Evolutionary conservation across 768 basidiomycete species (phyloP).

Genomic region (Boletus eberwhitei): DNA sequence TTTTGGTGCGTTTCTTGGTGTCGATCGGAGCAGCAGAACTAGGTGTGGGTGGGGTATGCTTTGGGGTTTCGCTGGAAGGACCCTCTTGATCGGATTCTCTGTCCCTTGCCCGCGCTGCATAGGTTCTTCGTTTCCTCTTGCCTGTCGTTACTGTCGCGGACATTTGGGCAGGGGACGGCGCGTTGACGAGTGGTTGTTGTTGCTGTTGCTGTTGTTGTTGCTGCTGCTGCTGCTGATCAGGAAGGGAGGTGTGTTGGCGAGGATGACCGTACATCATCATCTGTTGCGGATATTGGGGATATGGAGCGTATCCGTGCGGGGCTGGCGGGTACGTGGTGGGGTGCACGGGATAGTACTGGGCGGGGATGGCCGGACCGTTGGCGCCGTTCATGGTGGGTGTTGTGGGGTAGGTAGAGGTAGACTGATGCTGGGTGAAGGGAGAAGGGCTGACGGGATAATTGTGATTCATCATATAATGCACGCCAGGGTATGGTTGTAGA

Average conservation of each 20-base stretch:
- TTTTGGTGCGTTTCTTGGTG: conserved; percentile 87
- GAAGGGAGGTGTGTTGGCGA: conserved; percentile 35
- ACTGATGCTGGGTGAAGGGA: conserved; percentile 42
- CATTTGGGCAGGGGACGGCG: conserved; percentile 32
- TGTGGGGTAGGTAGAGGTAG: conserved; percentile 35
- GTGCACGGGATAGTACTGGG: conserved; percentile 57
- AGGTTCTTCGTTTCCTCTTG: conserved; percentile 66
- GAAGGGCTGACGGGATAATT: conserved; percentile 62
- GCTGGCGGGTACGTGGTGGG: conserved; percentile 46
- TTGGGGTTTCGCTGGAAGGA: conserved; percentile 46
- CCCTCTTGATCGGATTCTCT: conserved; percentile 62
- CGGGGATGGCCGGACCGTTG: conserved; percentile 38
- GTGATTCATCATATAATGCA: conserved; percentile 67
- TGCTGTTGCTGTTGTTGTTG: conserved; percentile 24
- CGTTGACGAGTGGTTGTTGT: conserved; percentile 31
- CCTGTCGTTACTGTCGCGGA: conserved; percentile 33
- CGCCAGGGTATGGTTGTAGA: conserved; percentile 54
- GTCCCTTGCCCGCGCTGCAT: conserved; percentile 39
- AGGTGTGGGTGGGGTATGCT: conserved; percentile 31
- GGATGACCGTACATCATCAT: conserved; percentile 66
- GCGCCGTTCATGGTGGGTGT: conserved; percentile 37
- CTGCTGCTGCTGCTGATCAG: conserved; percentile 32
- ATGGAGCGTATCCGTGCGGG: conserved; percentile 49
- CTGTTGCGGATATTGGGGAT: conserved; percentile 53
- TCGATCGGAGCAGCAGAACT: conserved; percentile 41